Conservation (phyloP, 1,139 yeast species). For the Kluyveromyces marxianus region DNA sequence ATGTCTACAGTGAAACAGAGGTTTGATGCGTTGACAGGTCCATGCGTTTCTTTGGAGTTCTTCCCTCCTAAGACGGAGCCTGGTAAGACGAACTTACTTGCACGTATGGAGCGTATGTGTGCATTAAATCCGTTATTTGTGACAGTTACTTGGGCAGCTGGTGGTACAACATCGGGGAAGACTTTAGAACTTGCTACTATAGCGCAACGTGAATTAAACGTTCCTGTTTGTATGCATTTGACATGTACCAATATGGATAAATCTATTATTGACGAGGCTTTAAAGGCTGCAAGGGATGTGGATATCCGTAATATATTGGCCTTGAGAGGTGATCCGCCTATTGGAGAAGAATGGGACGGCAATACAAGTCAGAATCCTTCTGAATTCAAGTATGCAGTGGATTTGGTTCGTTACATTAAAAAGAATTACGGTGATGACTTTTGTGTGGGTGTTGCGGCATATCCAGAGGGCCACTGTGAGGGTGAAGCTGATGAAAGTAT, state of each 20-base stretch:
- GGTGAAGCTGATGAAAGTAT: slow-evolving; percentile 58
- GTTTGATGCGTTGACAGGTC: slow-evolving; percentile 40
- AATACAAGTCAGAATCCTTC: slow-evolving; percentile 24
- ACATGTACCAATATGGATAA: slow-evolving; percentile 92
- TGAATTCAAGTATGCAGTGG: slow-evolving; percentile 69
- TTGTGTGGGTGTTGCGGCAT: slow-evolving; percentile 88
- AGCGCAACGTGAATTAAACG: slow-evolving; percentile 65
- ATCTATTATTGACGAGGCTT: slow-evolving; percentile 69
- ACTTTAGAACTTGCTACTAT: slow-evolving; percentile 76
- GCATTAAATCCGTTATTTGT: slow-evolving; percentile 82
- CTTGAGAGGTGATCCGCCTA: slow-evolving; percentile 92
- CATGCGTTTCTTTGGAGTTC: slow-evolving; percentile 85
- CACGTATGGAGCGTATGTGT: slow-evolving; percentile 78
- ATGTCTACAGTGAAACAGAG: slow-evolving; percentile 50
- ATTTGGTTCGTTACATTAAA: slow-evolving; percentile 72
- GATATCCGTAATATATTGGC: slow-evolving; percentile 89
- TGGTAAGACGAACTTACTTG: slow-evolving; percentile 75
- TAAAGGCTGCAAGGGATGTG: slow-evolving; percentile 57
- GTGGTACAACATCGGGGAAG: slow-evolving; percentile 86
- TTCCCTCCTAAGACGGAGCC: slow-evolving; percentile 94
- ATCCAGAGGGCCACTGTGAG: slow-evolving; percentile 90
- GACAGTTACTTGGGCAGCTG: slow-evolving; percentile 98
- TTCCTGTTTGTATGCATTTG: slow-evolving; percentile 86
- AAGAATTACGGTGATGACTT: slow-evolving; percentile 63
- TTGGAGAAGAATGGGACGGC: slow-evolving; percentile 42